Conservation (phyloP, 768 basidiomycete species). For the Cystobasidium onofrii region DNA sequence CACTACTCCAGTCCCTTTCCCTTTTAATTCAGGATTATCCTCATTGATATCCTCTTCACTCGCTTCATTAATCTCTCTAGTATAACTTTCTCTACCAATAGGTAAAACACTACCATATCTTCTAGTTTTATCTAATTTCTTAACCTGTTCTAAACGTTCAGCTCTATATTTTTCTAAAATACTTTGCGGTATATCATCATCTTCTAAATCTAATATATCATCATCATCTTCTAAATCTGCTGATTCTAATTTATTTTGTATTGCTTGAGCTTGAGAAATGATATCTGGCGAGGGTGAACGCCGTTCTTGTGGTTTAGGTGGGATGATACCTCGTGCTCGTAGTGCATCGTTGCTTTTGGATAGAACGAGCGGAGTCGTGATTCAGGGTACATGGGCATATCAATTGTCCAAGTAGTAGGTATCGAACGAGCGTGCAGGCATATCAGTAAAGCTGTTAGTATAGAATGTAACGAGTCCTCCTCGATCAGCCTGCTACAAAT, state of each 20-base stretch:
- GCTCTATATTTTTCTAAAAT: slow-evolving; percentile 59
- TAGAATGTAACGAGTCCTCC: no score
- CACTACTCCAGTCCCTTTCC: slow-evolving; percentile 81
- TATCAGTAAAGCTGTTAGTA: not conserved
- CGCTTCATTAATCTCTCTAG: slow-evolving; percentile 86
- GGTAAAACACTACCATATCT: slow-evolving; percentile 70
- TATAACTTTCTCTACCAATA: slow-evolving; percentile 87
- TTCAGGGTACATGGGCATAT: not conserved
- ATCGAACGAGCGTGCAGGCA: not conserved
- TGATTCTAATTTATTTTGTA: slow-evolving; percentile 31
- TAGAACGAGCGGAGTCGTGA: not conserved
- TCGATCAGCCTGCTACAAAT: not conserved
- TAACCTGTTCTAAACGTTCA: slow-evolving; percentile 60
- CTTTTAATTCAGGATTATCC: slow-evolving; percentile 54
- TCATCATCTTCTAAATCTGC: slow-evolving; percentile 38
- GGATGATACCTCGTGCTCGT: slow-evolving; percentile 49
- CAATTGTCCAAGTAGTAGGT: not conserved
- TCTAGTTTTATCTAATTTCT: slow-evolving; percentile 54
- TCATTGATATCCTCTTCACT: slow-evolving; percentile 60
- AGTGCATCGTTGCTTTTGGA: slow-evolving; percentile 47
- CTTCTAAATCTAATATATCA: slow-evolving; percentile 37
- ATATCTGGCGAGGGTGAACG: slow-evolving; percentile 41
- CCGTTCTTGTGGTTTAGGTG: slow-evolving; percentile 44
- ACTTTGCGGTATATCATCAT: slow-evolving; percentile 30
- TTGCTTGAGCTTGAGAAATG: not conserved